These are phyloP conservation scores for Thielaviopsis punctulata DNA, from an alignment of 2,329 filamentous ascomycete genomes.

Conservation along the genomic window DNA sequence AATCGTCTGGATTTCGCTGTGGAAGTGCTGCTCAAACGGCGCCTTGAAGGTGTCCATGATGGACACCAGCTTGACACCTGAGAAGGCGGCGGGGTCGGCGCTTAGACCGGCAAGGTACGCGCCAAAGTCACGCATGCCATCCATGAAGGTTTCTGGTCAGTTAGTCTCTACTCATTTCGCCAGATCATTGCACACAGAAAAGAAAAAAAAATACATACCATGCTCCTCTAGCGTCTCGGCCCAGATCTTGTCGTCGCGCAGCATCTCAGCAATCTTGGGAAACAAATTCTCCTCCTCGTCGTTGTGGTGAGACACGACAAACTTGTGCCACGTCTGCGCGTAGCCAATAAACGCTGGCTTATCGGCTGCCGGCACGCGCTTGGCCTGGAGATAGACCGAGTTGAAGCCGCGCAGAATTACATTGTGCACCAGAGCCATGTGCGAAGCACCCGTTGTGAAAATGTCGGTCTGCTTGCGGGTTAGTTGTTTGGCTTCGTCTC, in stretches of 20 bases:
- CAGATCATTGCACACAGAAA: no score
- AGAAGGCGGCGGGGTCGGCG: slow-evolving; percentile 24
- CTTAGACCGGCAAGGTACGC: slow-evolving; percentile 30
- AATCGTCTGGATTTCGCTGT: slow-evolving; percentile 36
- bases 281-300: slow-evolving; percentile 42
- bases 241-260: slow-evolving; percentile 33
- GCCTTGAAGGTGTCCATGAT: slow-evolving; percentile 34
- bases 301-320: slow-evolving; percentile 42
- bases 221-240: slow-evolving; percentile 37
- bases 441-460: slow-evolving; percentile 40
- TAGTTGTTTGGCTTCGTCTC: neutral
- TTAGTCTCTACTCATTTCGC: neutral
- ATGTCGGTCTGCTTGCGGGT: slow-evolving; percentile 30
- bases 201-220: slow-evolving; percentile 24
- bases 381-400: slow-evolving; percentile 42
- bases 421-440: slow-evolving; percentile 47
- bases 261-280: slow-evolving; percentile 33
- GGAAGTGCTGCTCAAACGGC: slow-evolving; percentile 37
- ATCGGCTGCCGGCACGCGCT: slow-evolving; percentile 32
- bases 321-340: slow-evolving; percentile 38
- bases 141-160: slow-evolving; percentile 28
- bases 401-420: slow-evolving; percentile 46
- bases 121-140: slow-evolving; percentile 32
- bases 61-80: slow-evolving; percentile 25
- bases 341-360: slow-evolving; percentile 41